Base-by-base conservation (phyloP, 2,329 filamentous ascomycete genomes). In the Aspergillus sp. region DNA sequence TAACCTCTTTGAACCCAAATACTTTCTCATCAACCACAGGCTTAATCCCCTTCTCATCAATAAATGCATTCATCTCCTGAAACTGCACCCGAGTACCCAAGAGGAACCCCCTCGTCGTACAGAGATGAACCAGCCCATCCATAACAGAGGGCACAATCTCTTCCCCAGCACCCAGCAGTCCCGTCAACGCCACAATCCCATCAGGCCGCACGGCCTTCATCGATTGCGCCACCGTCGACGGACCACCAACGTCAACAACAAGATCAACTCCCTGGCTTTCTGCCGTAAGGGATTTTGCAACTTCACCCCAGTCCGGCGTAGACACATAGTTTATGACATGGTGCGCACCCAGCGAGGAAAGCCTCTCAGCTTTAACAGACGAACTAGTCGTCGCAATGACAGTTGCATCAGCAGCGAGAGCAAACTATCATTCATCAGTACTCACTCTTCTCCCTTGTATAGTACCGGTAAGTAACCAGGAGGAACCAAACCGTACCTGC, bases 371-470 rank as follows among this genome's bases (percentile, higher is more conserved):
- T 68, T 86, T 86, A 2, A 73, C 71, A 0, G 71, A 65, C 0
- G 79, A 80, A 1, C 80, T 83, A 0, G 83, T 86, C 0, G 84
- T 86, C 0, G 84, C 81, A 55, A 86, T 84, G 51, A 86, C 82
- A 6, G 69, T 77, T 0, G 83, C 84, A 27, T 83, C 84, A 0
- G 78, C 78, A 0, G 82, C 81, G 57, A 70, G 65, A 40, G 75
- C 76, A 49, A 78, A 65, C 55, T 56, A 54, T 33, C 19, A 41
- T 21, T 9, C 7, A 2, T 45, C 11, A 53, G 40, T 4, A 19
- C 9, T 11, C 8, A 19, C 9, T 11, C 3, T 12, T 2, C 3
- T 50, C 9, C 5, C 12, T n/a, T 15, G 14, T n/a, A 24, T 35
- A 21, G 19, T 19, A 3, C 19, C 19, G 35, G 14, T 6, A 45